A percentile compares a stretch with the other conserved stretches of the same genome.
Evolutionary conservation across 2,329 filamentous ascomycete genomes (phyloP).

Genomic region (Hypomyces rosellus): DNA sequence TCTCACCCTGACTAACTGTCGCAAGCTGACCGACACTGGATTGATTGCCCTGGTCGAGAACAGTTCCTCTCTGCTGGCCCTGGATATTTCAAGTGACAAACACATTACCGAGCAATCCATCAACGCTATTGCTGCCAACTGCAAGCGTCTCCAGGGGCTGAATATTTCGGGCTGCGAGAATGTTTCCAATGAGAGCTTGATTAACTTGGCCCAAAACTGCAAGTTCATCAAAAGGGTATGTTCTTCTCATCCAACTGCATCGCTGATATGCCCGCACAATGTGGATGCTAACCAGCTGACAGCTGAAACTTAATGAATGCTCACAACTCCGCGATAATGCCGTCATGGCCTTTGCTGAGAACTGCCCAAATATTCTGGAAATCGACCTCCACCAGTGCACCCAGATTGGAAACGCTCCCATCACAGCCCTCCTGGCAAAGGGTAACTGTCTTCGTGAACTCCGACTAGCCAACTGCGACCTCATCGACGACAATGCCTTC

Average conservation of each 20-base stretch:
- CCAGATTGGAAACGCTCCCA: constrained; percentile 72
- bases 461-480: constrained; percentile 75
- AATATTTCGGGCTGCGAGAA: constrained; percentile 84
- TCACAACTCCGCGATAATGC: constrained; percentile 75
- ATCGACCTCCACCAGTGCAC: constrained; percentile 88
- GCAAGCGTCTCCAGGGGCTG: constrained; percentile 78
- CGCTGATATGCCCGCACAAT: no score
- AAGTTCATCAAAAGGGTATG: constrained; percentile 75
- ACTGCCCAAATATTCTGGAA: constrained; percentile 90
- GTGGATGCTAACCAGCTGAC: background rate
- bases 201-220: constrained; percentile 74
- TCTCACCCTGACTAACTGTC: constrained; percentile 86
- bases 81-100: constrained; percentile 83
- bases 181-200: constrained; percentile 81
- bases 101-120: constrained; percentile 80
- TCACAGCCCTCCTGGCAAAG: constrained; percentile 72
- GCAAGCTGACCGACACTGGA: constrained; percentile 74
- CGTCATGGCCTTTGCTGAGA: constrained; percentile 75
- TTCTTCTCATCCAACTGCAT: no score
- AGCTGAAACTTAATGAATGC: constrained; percentile 94
- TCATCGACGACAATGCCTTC: constrained; percentile 85
- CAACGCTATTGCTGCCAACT: constrained; percentile 70
- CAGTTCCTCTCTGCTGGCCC: constrained; percentile 74
- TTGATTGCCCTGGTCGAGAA: constrained; percentile 72
- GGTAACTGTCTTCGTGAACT: constrained; percentile 84